These are phyloP conservation scores for Sarocladium strictum DNA, from an alignment of 2,329 filamentous ascomycete genomes.

Conservation along the genomic window DNA sequence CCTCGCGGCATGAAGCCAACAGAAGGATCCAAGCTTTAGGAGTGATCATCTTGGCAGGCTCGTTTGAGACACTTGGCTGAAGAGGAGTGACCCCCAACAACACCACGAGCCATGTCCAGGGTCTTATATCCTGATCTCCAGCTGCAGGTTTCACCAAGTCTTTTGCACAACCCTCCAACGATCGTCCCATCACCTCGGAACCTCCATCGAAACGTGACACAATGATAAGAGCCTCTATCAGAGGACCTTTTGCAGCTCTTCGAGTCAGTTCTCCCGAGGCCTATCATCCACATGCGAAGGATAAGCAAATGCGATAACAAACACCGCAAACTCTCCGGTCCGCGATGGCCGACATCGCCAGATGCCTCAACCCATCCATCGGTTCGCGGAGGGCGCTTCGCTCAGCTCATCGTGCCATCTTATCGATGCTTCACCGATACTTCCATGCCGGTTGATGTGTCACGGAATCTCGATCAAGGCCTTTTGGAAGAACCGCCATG, in stretches of 20 bases:
- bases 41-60: background rate
- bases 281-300: background rate
- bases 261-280: background rate
- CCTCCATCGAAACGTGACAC: background rate
- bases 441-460: background rate
- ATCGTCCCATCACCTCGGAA: slow-evolving; percentile 1
- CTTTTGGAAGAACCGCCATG: background rate
- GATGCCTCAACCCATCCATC: background rate
- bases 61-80: background rate
- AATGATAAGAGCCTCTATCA: background rate
- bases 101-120: background rate
- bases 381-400: background rate
- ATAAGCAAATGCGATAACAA: background rate
- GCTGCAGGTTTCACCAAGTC: background rate
- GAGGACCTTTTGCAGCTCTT: background rate
- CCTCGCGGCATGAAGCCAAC: slow-evolving; percentile 7
- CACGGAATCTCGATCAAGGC: background rate
- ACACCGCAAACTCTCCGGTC: background rate
- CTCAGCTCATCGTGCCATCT: background rate
- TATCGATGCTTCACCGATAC: background rate
- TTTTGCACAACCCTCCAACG: background rate
- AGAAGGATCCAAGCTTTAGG: slow-evolving; percentile 6
- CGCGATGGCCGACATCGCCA: background rate
- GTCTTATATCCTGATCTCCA: slow-evolving; percentile 3
- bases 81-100: background rate